Evolutionary conservation across 148 eudicot species (phyloP), one percentile per base, ranked within the genome.

Genomic region (Linanthus parryae): DNA sequence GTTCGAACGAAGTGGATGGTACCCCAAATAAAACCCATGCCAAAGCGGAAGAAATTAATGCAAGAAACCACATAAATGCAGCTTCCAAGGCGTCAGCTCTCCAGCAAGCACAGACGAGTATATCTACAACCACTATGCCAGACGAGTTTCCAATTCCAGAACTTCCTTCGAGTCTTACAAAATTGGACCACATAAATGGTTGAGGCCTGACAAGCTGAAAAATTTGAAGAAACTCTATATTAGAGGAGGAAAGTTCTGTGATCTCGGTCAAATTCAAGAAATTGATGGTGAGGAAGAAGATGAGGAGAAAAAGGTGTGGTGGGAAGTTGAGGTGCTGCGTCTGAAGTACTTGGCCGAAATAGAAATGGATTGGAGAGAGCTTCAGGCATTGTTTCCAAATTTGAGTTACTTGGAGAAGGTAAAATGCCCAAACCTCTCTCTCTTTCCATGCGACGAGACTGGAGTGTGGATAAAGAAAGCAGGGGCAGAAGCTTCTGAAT

Each of bases 371-470:
- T 58, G 62, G 54, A 34, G 44, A 5, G 54, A 58, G 14, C 48
- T 58, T 33, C 5, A 5, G 53, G 44, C 35, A 35, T 5, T 46
- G 5, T 58, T n/a, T n/a, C n/a, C n/a, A n/a, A n/a, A n/a, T n/a
- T n/a, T n/a, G n/a, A n/a, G n/a, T n/a, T n/a, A n/a, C n/a, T n/a
- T 75, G 44, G 80, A 75, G 66, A 63, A 55, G 28, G 60, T 44
- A 34, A 30, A 36, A 22, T 75, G 80, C 25, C 66, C 69, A 12
- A 31, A 43, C 39, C 61, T 75, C 12, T 28, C n/a, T n/a, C 66
- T 67, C 9, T 67, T 67, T 35, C 76, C 73, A 0, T 67, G 76
- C 10, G 63, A 66, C 15, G 56, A 42, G 21, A 57, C 21, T 8
- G 80, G 80, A 26, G 68, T 67, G 21, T 75, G 80, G 80, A 48